Evolutionary conservation across 768 basidiomycete genomes (phyloP).

Genomic region (Leccinum incarnatum): DNA sequence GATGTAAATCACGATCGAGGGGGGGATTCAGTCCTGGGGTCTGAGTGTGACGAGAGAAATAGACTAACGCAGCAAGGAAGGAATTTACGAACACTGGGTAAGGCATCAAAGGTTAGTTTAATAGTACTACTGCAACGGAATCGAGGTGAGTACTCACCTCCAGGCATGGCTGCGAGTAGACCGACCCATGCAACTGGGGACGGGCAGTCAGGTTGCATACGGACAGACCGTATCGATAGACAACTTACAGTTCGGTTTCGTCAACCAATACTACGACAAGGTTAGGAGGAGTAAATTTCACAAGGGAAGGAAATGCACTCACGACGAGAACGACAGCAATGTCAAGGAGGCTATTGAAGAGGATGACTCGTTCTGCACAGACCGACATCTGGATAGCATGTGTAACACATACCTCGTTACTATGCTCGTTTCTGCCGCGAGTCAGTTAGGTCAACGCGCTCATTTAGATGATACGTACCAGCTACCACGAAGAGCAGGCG

Average conservation of each 20-base stretch:
- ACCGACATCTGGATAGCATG: background rate
- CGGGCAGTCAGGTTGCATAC: background rate
- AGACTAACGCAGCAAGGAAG: slow-evolving; percentile 18
- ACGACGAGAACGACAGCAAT: slow-evolving; percentile 10
- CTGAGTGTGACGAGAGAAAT: background rate
- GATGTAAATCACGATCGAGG: background rate
- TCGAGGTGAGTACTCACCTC: slow-evolving; percentile 6
- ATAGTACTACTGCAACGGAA: too few species aligned
- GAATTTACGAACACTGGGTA: slow-evolving; percentile 19
- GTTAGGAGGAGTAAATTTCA: background rate
- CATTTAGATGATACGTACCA: slow-evolving; percentile 10
- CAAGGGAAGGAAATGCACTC: background rate
- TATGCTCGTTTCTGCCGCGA: slow-evolving; percentile 13
- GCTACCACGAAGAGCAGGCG: slow-evolving; percentile 5
- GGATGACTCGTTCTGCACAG: background rate
- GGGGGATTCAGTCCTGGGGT: background rate
- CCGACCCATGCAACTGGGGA: slow-evolving; percentile 16
- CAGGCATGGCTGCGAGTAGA: slow-evolving; percentile 17
- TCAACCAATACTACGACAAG: slow-evolving; percentile 17
- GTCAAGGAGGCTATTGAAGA: slow-evolving; percentile 8
- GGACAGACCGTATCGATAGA: background rate
- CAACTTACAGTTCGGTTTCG: slow-evolving; percentile 11
- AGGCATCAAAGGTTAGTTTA: background rate
- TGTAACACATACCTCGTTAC: slow-evolving; percentile 10
- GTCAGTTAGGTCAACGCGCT: slow-evolving; percentile 1